Conservation (phyloP, 768 basidiomycete species). For the Phanerochaete carnosa region DNA sequence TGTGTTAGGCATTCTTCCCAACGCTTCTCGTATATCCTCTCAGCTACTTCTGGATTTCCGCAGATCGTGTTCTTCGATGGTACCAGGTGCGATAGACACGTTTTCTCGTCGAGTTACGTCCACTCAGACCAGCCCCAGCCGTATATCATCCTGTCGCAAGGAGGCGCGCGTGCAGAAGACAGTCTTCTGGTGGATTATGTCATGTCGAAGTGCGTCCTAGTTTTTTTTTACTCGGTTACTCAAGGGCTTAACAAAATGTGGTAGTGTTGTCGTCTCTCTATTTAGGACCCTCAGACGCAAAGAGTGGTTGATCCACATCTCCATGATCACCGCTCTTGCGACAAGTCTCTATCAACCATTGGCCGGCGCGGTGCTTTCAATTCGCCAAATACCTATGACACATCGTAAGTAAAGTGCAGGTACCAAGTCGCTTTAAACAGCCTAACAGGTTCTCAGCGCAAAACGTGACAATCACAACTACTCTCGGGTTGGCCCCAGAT, state of each 20-base stretch:
- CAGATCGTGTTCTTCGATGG: slow-evolving; percentile 53
- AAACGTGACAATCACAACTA: slow-evolving; percentile 37
- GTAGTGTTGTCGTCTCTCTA: slow-evolving; percentile 41
- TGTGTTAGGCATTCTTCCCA: slow-evolving; percentile 50
- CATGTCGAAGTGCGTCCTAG: slow-evolving; percentile 22
- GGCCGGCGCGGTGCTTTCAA: slow-evolving; percentile 36
- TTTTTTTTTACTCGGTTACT: too few relatives aligned
- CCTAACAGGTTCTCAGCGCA: slow-evolving; percentile 26
- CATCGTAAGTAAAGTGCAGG: slow-evolving; percentile 31
- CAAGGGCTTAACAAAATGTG: slow-evolving; percentile 5
- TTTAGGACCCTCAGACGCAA: slow-evolving; percentile 40
- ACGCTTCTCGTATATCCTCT: slow-evolving; percentile 48
- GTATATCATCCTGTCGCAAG: slow-evolving; percentile 54
- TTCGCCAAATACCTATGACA: slow-evolving; percentile 22
- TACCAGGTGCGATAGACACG: slow-evolving; percentile 46
- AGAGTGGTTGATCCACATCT: slow-evolving; percentile 53
- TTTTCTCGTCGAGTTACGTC: slow-evolving; percentile 6
- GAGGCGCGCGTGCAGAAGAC: slow-evolving; percentile 50
- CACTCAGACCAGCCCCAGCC: slow-evolving; percentile 38
- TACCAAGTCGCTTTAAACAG: slow-evolving; percentile 21
- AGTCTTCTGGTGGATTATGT: slow-evolving; percentile 69
- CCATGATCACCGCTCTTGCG: slow-evolving; percentile 43
- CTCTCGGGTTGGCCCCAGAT: slow-evolving; percentile 43
- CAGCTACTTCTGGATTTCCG: slow-evolving; percentile 44
- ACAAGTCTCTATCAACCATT: slow-evolving; percentile 56